Percentiles rank a stretch among this genome's conserved stretches.
Evolutionary conservation across 805 yeast genomes (phyloP).

Genomic region (Hanseniaspora occidentalis): DNA sequence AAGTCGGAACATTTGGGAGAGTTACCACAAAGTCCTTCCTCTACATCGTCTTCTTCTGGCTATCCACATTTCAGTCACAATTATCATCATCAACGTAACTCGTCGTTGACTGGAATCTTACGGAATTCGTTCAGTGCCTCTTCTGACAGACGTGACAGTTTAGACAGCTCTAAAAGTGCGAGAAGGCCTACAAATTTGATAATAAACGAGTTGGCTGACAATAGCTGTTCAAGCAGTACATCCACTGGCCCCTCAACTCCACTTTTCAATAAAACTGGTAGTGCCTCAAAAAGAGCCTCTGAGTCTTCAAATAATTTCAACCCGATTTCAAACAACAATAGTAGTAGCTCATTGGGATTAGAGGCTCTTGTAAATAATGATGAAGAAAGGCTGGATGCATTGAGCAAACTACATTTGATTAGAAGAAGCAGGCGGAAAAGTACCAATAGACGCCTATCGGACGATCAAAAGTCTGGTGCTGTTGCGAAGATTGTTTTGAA

Average conservation of each 20-base stretch:
- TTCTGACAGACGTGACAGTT: neutral
- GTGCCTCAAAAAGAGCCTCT: neutral
- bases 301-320: neutral
- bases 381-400: slow-evolving; percentile 5
- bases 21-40: slow-evolving; percentile 18
- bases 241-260: neutral
- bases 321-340: neutral
- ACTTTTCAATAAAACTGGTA: neutral
- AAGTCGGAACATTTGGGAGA: slow-evolving; percentile 60
- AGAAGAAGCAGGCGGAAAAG: slow-evolving; percentile 3
- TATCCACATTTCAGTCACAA: slow-evolving; percentile 19
- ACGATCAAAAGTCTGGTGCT: slow-evolving; percentile 19
- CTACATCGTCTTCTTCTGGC: slow-evolving; percentile 23
- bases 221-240: neutral
- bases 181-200: neutral
- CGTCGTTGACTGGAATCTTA: slow-evolving; percentile 4
- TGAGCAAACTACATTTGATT: slow-evolving; percentile 1
- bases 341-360: neutral
- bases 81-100: neutral
- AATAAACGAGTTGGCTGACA: neutral
- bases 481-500: slow-evolving; percentile 6
- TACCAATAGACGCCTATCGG: slow-evolving; percentile 12
- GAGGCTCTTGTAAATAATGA: slow-evolving; percentile 1
- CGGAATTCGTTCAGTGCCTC: neutral
- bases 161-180: neutral